These are phyloP conservation scores for Thermochaetoides dissita DNA, from an alignment of 2,329 filamentous ascomycete species.

Conservation along the genomic window DNA sequence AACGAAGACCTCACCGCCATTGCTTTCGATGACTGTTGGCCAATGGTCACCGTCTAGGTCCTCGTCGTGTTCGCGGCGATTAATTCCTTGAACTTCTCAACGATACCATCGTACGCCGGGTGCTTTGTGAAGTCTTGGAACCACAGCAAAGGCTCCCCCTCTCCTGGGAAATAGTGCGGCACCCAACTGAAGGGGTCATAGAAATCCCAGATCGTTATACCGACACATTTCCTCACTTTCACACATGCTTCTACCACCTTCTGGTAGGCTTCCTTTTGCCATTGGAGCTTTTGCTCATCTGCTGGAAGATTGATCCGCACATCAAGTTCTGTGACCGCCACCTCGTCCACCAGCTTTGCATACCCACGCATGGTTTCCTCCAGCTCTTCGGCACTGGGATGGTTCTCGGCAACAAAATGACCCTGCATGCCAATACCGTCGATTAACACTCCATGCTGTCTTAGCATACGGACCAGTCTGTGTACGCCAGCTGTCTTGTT, in stretches of 20 bases:
- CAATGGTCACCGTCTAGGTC: not conserved
- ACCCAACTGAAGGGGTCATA: constrained; percentile 28
- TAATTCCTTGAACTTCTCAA: constrained; percentile 21
- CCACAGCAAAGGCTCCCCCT: constrained; percentile 22
- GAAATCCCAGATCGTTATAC: constrained; percentile 29
- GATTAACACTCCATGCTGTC: constrained; percentile 35
- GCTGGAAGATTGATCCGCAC: constrained; percentile 31
- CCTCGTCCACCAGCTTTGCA: constrained; percentile 32
- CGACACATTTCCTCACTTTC: constrained; percentile 22
- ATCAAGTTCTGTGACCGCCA: constrained; percentile 48
- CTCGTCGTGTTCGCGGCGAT: not conserved
- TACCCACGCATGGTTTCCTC: constrained; percentile 33
- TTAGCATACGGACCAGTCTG: constrained; percentile 29
- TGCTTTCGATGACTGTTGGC: too few relatives aligned
- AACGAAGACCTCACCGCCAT: too few relatives aligned
- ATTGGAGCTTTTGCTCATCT: constrained; percentile 24
- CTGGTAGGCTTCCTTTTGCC: constrained; percentile 33
- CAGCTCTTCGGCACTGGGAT: constrained; percentile 31
- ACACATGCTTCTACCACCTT: constrained; percentile 20
- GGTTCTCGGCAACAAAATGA: constrained; percentile 40
- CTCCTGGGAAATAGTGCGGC: constrained; percentile 20
- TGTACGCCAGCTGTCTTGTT: constrained; percentile 30
- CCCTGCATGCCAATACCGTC: constrained; percentile 49
- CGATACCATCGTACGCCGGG: constrained; percentile 21
- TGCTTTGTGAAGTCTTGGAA: constrained; percentile 23